Evolutionary conservation across 148 eudicot species (phyloP), one percentile per base, ranked within the genome.

Genomic region (Fagopyrum homotropicum): DNA sequence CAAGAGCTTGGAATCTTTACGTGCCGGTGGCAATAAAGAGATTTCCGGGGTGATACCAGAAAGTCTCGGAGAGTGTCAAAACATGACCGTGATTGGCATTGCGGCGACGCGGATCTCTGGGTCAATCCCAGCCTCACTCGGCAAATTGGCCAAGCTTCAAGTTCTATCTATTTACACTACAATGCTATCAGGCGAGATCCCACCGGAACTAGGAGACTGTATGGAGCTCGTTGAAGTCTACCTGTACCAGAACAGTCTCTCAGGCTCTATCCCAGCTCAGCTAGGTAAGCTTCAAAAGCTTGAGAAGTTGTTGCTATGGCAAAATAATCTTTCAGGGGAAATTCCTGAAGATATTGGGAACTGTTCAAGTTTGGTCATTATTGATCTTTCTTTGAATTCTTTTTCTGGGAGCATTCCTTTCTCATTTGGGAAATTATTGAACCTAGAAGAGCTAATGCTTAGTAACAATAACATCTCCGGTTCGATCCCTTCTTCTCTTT

Each of bases 381-480:
- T 93, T 66, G 98, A 93, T 84, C 75, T 90, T 45, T 91, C 98
- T 9, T 71, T 90, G 75, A 93, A 93, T 76, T 82, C 72, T 19
- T 56, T 93, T 7, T 85, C 98, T 6, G 98, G 93, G n/a, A 73
- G 47, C 49, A 89, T 93, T 17, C 96, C 93, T 45, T 72, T 52
- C 49, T 85, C 92, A 15, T 77, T 93, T 74, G 98, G 98, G 69
- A 83, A 82, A 16, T 83, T 93, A 4, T 55, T 80, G 30, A 81
- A 79, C 49, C 87, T 93, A 12, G 78, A 81, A 51, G 96, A 93
- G 75, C 66, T 93, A 61, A 90, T 93, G 96, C 78, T 93, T 51
- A 90, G 96, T 57, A 85, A 87, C 81, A 93, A 93, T 69, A 93
- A 93, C 68, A 74, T 93, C 7, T 87, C 93, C 16, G 98, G 98